Evolutionary conservation across 1,139 yeast genomes (phyloP), one percentile per base, ranked within the genome.

Genomic region (Yamadazyma membranifaciens): DNA sequence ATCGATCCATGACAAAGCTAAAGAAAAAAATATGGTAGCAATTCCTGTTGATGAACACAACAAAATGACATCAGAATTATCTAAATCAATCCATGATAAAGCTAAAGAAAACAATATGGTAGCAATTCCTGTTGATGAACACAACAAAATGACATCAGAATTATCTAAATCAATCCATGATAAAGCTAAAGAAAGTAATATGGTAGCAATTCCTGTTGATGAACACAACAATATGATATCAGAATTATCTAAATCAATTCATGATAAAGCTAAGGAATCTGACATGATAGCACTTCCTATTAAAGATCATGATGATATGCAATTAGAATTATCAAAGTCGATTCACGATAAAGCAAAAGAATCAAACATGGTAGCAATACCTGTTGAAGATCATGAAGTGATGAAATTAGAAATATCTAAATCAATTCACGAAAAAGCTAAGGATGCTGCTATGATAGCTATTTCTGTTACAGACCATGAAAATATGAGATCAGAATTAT

Each of bases 201-300:
- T 54, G 15, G 49, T 54, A 4, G 50, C 28, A 12, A 28, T 28
- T 12, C 31, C 31, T n/a, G 10, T 9, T 28, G 14, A 28, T 28
- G 16, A 28, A 13, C 31, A 28, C 13, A 16, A 28, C 15, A 6
- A 13, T 12, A 12, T 28, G 35, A 20, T 11, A 12, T 6, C 28
- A 6, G 35, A 33, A 13, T 17, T 24, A 24, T 10, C 30, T 9
- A 33, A 24, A 33, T 13, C 30, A 3, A 12, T 33, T 11, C 17
- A 33, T 11, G 22, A 33, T 12, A 61, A 58, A 36, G 61, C 67
- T 3, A 43, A 39, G 14, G 34, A 24, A 3, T 38, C 45, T 20
- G 56, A 54, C 9, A 47, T 55, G 15, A 48, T 54, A 4, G 50
- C 63, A 12, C 40, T 66, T 27, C 33, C 50, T 2, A 32, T 39